Evolutionary conservation across 1,284 basidiomycete genomes (phyloP).

Genomic region (Malassezia slooffiae): DNA sequence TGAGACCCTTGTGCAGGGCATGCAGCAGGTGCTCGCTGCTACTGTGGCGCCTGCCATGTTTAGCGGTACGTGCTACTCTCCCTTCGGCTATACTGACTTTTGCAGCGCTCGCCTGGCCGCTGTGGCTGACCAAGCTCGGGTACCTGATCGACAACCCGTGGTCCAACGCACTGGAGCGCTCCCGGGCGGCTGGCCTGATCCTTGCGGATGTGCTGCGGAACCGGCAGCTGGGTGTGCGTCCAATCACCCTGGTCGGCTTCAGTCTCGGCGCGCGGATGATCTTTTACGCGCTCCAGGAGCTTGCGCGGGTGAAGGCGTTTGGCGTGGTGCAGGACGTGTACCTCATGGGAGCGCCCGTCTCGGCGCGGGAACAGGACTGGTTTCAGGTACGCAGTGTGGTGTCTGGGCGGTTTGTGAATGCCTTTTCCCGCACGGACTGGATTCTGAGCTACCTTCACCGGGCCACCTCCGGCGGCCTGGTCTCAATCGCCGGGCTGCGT

Average conservation of each 20-base stretch:
- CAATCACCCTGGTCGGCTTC: slow-evolving; percentile 43
- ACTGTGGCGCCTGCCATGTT: slow-evolving; percentile 43
- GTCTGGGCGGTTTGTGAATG: slow-evolving; percentile 43
- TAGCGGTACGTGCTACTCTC: slow-evolving; percentile 17
- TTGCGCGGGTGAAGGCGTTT: slow-evolving; percentile 37
- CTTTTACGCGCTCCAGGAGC: slow-evolving; percentile 41
- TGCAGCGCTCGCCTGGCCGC: slow-evolving; percentile 40
- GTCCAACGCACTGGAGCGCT: slow-evolving; percentile 43
- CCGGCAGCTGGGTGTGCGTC: slow-evolving; percentile 44
- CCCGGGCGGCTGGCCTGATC: slow-evolving; percentile 40
- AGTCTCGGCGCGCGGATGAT: slow-evolving; percentile 43
- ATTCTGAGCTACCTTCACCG: slow-evolving; percentile 44
- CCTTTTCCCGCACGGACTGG: slow-evolving; percentile 44
- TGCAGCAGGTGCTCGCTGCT: slow-evolving; percentile 41
- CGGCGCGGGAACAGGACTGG: slow-evolving; percentile 38
- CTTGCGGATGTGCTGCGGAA: slow-evolving; percentile 38
- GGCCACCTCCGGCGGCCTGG: slow-evolving; percentile 42
- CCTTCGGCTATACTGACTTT: not conserved
- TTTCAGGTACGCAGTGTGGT: slow-evolving; percentile 36
- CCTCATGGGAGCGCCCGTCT: slow-evolving; percentile 42
- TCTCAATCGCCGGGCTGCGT: slow-evolving; percentile 41
- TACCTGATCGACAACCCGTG: slow-evolving; percentile 46
- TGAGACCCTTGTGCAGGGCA: slow-evolving; percentile 44
- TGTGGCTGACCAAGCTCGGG: slow-evolving; percentile 44
- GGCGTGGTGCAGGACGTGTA: slow-evolving; percentile 46